Evolutionary conservation across 768 basidiomycete species (phyloP).

Genomic region (Ephemerocybe angulata): DNA sequence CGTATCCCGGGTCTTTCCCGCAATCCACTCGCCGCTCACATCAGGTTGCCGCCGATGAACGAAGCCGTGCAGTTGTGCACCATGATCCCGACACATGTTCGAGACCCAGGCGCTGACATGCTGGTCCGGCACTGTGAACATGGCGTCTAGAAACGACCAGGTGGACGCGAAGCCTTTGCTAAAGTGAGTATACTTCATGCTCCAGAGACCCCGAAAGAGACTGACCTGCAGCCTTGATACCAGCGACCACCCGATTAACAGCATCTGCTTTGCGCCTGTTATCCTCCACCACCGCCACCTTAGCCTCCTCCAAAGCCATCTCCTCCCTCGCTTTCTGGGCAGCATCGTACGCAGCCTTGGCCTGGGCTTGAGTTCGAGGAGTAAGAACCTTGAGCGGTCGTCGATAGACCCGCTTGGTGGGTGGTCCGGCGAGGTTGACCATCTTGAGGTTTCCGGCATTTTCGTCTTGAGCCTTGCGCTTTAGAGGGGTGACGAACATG

Average conservation of each 20-base stretch:
- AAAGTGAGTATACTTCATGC: neutral
- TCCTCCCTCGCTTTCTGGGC: neutral
- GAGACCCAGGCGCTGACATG: neutral
- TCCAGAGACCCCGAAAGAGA: neutral
- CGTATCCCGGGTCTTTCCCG: neutral
- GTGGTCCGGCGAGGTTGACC: no score
- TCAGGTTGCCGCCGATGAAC: neutral
- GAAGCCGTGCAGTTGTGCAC: neutral
- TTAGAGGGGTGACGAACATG: no score
- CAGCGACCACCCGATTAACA: neutral
- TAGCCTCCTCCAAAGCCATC: neutral
- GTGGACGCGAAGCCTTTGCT: neutral
- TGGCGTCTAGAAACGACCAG: neutral
- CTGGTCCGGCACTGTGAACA: neutral
- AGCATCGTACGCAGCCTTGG: no score
- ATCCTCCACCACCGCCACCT: neutral
- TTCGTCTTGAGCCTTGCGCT: no score
- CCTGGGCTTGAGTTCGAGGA: no score
- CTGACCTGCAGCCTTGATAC: neutral
- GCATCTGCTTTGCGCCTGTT: no score
- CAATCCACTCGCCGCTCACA: neutral
- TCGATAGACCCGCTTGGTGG: no score
- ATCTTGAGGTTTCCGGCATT: no score
- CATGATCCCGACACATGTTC: neutral
- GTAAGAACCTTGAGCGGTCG: no score